Evolutionary conservation across 768 basidiomycete species (phyloP).

Genomic region (Floccularia luteovirens): DNA sequence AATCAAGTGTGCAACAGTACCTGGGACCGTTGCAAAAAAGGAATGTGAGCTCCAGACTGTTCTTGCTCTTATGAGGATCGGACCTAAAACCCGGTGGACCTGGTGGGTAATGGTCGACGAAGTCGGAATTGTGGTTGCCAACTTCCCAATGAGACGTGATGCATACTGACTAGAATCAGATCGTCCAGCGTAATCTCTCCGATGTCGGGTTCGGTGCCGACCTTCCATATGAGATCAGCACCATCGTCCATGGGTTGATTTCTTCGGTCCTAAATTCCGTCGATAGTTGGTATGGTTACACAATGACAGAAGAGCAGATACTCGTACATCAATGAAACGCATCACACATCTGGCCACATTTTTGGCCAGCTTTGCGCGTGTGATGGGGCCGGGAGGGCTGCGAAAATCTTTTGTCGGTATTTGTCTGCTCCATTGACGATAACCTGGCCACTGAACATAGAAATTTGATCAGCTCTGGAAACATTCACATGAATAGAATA

Average conservation of each 20-base stretch:
- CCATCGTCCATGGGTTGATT: slow-evolving; percentile 54
- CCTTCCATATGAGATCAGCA: slow-evolving; percentile 50
- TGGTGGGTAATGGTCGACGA: slow-evolving; percentile 30
- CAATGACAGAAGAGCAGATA: background rate
- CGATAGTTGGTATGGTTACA: slow-evolving; percentile 3
- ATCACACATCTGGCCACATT: slow-evolving; percentile 73
- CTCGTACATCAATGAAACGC: slow-evolving; percentile 57
- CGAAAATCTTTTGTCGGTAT: slow-evolving; percentile 79
- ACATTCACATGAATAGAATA: background rate
- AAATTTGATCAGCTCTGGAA: background rate
- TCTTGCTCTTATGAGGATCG: too few relatives aligned
- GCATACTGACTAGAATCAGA: slow-evolving; percentile 68
- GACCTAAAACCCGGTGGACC: too few relatives aligned
- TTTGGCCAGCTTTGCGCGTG: slow-evolving; percentile 67
- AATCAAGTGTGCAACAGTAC: too few relatives aligned
- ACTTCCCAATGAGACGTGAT: slow-evolving; percentile 76
- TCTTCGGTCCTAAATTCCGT: slow-evolving; percentile 37
- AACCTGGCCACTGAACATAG: slow-evolving; percentile 65
- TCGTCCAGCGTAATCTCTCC: slow-evolving; percentile 60
- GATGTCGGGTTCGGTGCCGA: slow-evolving; percentile 43
- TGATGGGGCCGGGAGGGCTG: slow-evolving; percentile 73
- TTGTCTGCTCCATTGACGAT: slow-evolving; percentile 70
- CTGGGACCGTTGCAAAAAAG: too few relatives aligned
- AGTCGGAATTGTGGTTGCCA: slow-evolving; percentile 78
- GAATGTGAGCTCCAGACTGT: too few relatives aligned